Evolutionary conservation across 208 protist genomes (phyloP).

Genomic region (Trypanosoma cruzi): DNA sequence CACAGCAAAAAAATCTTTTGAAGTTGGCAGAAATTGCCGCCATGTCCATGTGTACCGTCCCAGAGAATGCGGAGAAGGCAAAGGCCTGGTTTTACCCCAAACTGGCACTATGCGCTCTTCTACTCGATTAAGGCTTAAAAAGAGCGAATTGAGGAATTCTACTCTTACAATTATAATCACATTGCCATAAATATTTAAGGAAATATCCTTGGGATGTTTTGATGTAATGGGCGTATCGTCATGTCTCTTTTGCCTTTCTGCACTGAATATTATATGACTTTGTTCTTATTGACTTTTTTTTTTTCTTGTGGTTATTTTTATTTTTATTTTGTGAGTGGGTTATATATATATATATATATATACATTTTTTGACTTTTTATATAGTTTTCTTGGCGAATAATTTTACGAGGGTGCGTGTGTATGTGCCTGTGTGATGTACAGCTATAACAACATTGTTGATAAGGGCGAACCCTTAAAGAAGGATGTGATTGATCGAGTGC

Average conservation of each 20-base stretch:
- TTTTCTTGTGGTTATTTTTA: too few relatives aligned
- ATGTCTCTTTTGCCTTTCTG: too few relatives aligned
- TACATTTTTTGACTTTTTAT: slow-evolving; percentile 20
- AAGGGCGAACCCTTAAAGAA: slow-evolving; percentile 76
- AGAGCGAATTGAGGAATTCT: not conserved
- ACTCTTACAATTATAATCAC: too few relatives aligned
- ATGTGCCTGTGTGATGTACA: slow-evolving; percentile 37
- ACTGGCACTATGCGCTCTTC: slow-evolving; percentile 57
- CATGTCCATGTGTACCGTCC: slow-evolving; percentile 63
- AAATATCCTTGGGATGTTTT: not conserved
- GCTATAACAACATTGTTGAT: slow-evolving; percentile 91
- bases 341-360: slow-evolving; percentile 3
- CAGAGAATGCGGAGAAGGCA: slow-evolving; percentile 15
- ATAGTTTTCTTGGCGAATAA: slow-evolving; percentile 6
- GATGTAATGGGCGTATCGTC: too few relatives aligned
- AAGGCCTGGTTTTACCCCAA: slow-evolving; percentile 69
- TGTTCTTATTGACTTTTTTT: too few relatives aligned
- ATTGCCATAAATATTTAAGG: too few relatives aligned
- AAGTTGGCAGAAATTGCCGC: slow-evolving; percentile 67
- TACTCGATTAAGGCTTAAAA: slow-evolving; percentile 49
- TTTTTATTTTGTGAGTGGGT: slow-evolving; percentile 3
- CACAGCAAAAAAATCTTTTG: slow-evolving; percentile 50
- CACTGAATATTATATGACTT: too few relatives aligned
- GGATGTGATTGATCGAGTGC: slow-evolving; percentile 59
- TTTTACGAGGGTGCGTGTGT: not conserved